Evolutionary conservation across 768 basidiomycete genomes (phyloP), one percentile per base, ranked within the genome.

Genomic region (Serendipita vermifera): DNA sequence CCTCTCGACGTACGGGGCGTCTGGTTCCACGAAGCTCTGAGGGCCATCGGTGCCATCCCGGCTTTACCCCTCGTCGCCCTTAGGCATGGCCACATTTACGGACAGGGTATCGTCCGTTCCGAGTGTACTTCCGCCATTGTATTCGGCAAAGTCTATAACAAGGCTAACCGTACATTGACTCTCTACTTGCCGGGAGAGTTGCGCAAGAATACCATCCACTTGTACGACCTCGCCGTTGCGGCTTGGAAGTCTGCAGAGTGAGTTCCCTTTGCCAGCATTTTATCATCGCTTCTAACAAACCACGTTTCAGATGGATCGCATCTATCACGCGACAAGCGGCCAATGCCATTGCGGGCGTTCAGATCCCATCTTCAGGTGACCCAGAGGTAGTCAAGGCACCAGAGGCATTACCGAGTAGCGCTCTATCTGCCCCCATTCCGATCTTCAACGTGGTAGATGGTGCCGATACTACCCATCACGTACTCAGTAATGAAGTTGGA

Each of bases 401-500:
- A 9, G n/a, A 9, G 35, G n/a, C 9, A 9, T 9, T n/a, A 9
- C 35, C n/a, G 9, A 36, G 35, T n/a, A 36, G 9, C 9, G 9
- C 35, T 9, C 35, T 36, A n/a, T n/a, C 35, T 60, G 71, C 82
- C 4, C 65, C 81, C 38, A n/a, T 36, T n/a, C 35, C 35, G 9
- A n/a, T 36, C 9, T 36, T 36, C 35, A 36, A 36, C 35, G 35
- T 36, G 9, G 35, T 36, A 9, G 35, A 36, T n/a, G 35, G 35
- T 9, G 9, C 35, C 35, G 35, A 36, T 36, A 36, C 35, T 9
- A 36, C 35, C 9, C 35, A 36, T 9, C 9, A n/a, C 35, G 35
- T 20, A 9, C n/a, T 51, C 15, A 15, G 15, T 15, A 20, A 29
- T 7, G 17, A n/a, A 9, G 31, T 51, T 29, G 46, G 5, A 15